Base-by-base conservation (phyloP, 352 stramenopile genomes). In the Blastocystis sp. region DNA sequence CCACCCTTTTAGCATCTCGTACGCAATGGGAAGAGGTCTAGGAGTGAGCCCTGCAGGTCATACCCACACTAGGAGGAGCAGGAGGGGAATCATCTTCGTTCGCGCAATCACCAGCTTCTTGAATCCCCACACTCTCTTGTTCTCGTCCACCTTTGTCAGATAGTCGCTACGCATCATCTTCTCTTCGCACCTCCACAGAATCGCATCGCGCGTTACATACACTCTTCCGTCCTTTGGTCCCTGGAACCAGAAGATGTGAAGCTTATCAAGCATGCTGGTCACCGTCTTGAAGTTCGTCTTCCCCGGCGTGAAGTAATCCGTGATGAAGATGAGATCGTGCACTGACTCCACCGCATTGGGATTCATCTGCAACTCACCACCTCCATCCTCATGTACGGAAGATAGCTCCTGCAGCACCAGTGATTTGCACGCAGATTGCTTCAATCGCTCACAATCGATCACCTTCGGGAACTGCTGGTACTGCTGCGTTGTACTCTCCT, bases 231-330 rank as follows among this genome's bases (percentile, higher is more conserved):
- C 71, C 21, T 43, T 21, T 21, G 41, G 38, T 2, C 71, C 71
- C 23, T 81, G 71, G 23, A 81, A 81, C 71, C 71, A 81, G 48
- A 81, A 81, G 71, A 81, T 81, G 40, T 81, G 28, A 34, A 81
- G 43, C 11, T 45, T 52, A n/a, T 81, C 66, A 45, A 81, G 60
- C 59, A 81, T 21, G 0, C 48, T 41, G 2, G 71, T 81, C 43
- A 81, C 48, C 28, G 71, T 81, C 23, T 62, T 67, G 43, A 48
- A 81, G 14, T 23, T 38, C 59, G 64, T 81, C 28, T 81, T 81
- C 10, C 21, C 28, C 21, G 69, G 69, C 23, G 71, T 65, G 43
- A 66, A 38, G 71, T 28, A 81, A 38, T 81, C 71, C 28, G 53
- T 64, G 48, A 81, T 81, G 52, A 81, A 67, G 53, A 81, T 81